phyloP scores from a whole-genome alignment of 1,139 yeast species.

The Scheffersomyces lignicola region DNA sequence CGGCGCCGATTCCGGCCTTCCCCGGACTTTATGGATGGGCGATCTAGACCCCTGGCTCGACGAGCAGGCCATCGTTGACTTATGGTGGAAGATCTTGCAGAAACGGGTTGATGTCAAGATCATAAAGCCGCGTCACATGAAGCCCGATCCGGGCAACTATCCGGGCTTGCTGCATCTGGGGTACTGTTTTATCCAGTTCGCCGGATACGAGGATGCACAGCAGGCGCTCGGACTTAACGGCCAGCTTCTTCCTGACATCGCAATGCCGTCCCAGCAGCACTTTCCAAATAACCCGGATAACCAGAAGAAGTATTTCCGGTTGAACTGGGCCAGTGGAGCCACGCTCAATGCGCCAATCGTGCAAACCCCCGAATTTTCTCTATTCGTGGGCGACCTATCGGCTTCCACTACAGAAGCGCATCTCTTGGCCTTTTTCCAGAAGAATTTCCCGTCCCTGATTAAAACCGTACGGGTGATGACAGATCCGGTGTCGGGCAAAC shows the following conservation, averaged over 20 bases:
- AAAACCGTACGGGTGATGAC: conserved; percentile 72
- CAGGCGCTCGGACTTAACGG: conserved; percentile 67
- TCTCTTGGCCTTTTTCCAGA: conserved; percentile 63
- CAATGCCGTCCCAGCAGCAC: conserved; percentile 47
- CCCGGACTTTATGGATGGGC: conserved; percentile 76
- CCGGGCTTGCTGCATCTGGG: conserved; percentile 58
- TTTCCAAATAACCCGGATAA: conserved; percentile 48
- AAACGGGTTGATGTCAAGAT: conserved; percentile 50
- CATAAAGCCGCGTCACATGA: conserved; percentile 45
- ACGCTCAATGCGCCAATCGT: conserved; percentile 53
- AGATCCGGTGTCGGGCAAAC: conserved; percentile 71
- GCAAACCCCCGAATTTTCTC: conserved; percentile 56
- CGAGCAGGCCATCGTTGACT: conserved; percentile 54
- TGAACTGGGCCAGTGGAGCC: conserved; percentile 77
- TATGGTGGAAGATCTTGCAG: conserved; percentile 56
- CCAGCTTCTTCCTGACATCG: conserved; percentile 57
- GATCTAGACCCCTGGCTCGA: conserved; percentile 76
- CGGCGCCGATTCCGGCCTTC: conserved; percentile 25
- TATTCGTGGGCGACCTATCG: conserved; percentile 78
- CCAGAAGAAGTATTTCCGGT: conserved; percentile 60
- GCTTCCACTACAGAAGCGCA: conserved; percentile 74
- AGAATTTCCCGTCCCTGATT: conserved; percentile 59
- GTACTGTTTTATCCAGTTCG: conserved; percentile 73
- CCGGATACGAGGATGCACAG: conserved; percentile 61
- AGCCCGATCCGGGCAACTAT: conserved; percentile 22